Evolutionary conservation across 2,329 filamentous ascomycete species (phyloP), one percentile per base, ranked within the genome.

Genomic region (Sphaerulina vaccinii): DNA sequence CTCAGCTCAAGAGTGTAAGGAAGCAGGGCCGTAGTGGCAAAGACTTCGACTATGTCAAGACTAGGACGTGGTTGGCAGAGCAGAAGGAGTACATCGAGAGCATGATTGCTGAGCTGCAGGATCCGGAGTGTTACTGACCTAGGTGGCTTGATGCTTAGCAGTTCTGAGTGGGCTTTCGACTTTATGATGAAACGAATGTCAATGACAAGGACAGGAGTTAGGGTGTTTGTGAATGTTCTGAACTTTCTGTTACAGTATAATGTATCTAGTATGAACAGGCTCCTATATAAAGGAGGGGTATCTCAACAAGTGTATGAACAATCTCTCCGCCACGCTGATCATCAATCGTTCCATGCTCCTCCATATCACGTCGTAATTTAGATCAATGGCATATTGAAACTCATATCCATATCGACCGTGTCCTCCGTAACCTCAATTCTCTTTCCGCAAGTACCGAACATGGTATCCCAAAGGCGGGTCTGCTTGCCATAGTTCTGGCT

Each of bases 401-500:
- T 23, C 47, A 35, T 23, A 24, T 40, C 46, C 27, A 52, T 52
- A 38, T 60, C 58, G 13, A 55, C 42, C n/a, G 55, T 61, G 47
- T 55, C 44, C 21, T 54, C 33, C 13, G 35, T 45, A 5, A 49
- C 45, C 57, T 75, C 73, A 21, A 75, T 68, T 1, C 71, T 63
- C 1, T 66, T 38, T 63, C 56, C 56, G 13, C 38, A 52, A 29
- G 52, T 57, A 16, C 68, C 68, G 48, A 71, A 71, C 1, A 70
- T 23, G 2, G 62, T 60, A 49, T 71, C 69, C 69, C 71, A 49
- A 3, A 50, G 22, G 7, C 47, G 35, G 5, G 69, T 72, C 62
- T 71, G 70, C 57, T 72, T 71, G 36, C 70, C 70, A 43, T 72
- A 72, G 51, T 71, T 71, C 23, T 63, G 58, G 41, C 69, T 72